These are phyloP conservation scores for Anisodus acutangulus DNA, from an alignment of 257 asterid species.

Conservation along the genomic window DNA sequence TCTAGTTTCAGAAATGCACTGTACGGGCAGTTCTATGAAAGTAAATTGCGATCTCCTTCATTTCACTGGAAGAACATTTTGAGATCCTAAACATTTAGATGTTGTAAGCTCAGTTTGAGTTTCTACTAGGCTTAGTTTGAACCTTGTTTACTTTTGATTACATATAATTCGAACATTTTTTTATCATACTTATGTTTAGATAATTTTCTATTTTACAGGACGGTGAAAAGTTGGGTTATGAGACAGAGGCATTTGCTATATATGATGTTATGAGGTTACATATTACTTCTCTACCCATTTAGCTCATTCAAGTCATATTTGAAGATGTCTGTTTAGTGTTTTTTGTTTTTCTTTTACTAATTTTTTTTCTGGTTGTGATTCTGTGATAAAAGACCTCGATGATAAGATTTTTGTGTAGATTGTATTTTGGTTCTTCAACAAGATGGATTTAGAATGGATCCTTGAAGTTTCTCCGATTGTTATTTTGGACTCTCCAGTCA, in stretches of 20 bases:
- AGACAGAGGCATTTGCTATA: slow-evolving; percentile 90
- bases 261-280: slow-evolving; percentile 89
- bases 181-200: slow-evolving; percentile 11
- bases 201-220: slow-evolving; percentile 56
- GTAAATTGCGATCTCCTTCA: background rate
- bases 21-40: slow-evolving; percentile 6
- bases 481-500: slow-evolving; percentile 16
- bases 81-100: background rate
- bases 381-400: slow-evolving; percentile 10
- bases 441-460: slow-evolving; percentile 12
- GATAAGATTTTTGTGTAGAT: background rate
- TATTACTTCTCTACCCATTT: slow-evolving; percentile 28
- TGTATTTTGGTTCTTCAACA: background rate
- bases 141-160: slow-evolving; percentile 2
- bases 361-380: slow-evolving; percentile 17
- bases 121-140: slow-evolving; percentile 11
- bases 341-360: background rate
- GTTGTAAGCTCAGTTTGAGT: slow-evolving; percentile 17
- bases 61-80: slow-evolving; percentile 18
- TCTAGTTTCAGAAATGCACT: slow-evolving; percentile 22
- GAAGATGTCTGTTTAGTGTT: background rate
- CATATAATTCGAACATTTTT: background rate
- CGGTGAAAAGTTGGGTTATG: slow-evolving; percentile 89
- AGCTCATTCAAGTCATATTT: slow-evolving; percentile 23
- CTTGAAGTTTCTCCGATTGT: background rate